Conservation (phyloP, 1,139 yeast species). For the Suzukiozyma palmioleophila region DNA sequence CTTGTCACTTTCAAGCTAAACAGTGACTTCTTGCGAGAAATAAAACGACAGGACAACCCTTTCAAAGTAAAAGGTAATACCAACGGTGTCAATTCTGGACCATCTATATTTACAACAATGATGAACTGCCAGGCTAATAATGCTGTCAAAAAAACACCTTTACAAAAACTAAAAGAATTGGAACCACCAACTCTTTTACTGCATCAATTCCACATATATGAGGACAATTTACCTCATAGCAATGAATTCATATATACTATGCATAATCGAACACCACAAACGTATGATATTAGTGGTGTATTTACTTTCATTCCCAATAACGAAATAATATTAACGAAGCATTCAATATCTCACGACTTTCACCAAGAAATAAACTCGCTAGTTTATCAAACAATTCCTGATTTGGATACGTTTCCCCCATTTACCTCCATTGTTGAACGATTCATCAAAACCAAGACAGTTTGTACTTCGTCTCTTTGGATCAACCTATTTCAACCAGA, state of each 20-base stretch:
- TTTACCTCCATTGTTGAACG: constrained; percentile 19
- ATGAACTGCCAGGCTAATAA: constrained; percentile 20
- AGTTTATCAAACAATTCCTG: constrained; percentile 11
- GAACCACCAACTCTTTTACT: constrained; percentile 16
- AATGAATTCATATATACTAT: background rate
- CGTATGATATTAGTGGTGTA: constrained; percentile 10
- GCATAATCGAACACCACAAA: background rate
- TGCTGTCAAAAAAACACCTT: constrained; percentile 16
- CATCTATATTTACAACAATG: constrained; percentile 21
- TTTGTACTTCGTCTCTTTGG: constrained; percentile 29
- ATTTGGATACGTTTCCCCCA: constrained; percentile 11
- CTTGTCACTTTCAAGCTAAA: constrained; percentile 25
- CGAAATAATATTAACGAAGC: constrained; percentile 13
- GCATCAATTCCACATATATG: constrained; percentile 19
- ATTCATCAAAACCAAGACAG: constrained; percentile 10
- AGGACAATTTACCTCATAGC: constrained; percentile 4
- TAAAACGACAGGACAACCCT: constrained; percentile 27
- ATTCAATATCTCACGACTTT: background rate
- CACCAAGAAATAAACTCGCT: constrained; percentile 1
- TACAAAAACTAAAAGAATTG: constrained; percentile 21
- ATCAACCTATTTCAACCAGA: constrained; percentile 41
- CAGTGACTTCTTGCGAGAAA: constrained; percentile 20
- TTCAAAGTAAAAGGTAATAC: constrained; percentile 25
- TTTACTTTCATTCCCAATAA: constrained; percentile 23
- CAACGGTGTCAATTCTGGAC: constrained; percentile 10